Evolutionary conservation across 169 alveolate genomes (phyloP).

Genomic region (Ichthyophthirius multifiliis): DNA sequence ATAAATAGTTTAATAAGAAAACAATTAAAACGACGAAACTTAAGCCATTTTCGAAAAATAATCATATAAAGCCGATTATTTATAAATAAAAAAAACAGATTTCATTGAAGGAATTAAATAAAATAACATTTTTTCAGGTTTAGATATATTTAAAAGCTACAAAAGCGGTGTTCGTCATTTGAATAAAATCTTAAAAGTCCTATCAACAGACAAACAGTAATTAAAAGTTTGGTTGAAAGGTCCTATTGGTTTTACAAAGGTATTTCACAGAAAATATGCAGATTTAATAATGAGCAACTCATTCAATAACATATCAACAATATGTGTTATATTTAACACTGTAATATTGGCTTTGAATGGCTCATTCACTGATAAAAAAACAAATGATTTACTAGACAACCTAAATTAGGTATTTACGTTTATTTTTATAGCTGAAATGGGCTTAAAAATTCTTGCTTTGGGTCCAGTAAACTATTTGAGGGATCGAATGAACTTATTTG

Average conservation of each 20-base stretch:
- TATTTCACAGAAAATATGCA: not conserved
- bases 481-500: constrained; percentile 54
- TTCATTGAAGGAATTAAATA: not conserved
- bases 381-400: not conserved
- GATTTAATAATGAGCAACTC: constrained; percentile 27
- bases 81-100: too few species aligned
- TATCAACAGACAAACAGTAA: not conserved
- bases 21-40: too few species aligned
- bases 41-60: too few species aligned
- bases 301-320: constrained; percentile 48
- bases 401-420: constrained; percentile 53
- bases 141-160: not conserved
- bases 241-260: not conserved
- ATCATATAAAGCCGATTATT: too few species aligned
- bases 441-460: constrained; percentile 44
- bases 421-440: constrained; percentile 58
- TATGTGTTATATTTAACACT: constrained; percentile 61
- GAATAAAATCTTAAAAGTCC: not conserved
- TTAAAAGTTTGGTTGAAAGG: not conserved
- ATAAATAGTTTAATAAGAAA: too few species aligned
- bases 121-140: not conserved
- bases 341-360: constrained; percentile 61
- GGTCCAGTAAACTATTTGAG: constrained; percentile 23
- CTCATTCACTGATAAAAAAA: constrained; percentile 12
- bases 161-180: not conserved